These are phyloP conservation scores for Phytophthora melonis DNA, from an alignment of 352 stramenopile genomes.

Conservation along the genomic window DNA sequence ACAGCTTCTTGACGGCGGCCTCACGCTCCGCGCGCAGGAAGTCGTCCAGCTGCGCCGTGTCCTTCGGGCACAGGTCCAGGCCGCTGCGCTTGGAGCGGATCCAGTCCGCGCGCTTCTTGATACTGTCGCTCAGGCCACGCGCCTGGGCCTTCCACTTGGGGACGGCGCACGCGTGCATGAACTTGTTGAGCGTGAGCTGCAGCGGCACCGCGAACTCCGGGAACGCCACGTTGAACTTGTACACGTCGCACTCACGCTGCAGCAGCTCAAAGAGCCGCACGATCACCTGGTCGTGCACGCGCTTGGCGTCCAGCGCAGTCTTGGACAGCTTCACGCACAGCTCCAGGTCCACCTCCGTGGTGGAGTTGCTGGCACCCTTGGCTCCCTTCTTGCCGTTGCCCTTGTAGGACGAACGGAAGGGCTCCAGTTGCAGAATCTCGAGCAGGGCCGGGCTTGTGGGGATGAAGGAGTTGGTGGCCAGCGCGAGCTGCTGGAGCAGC, in stretches of 20 bases:
- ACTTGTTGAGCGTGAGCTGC: slow-evolving; percentile 90
- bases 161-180: slow-evolving; percentile 82
- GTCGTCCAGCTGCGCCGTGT: slow-evolving; percentile 86
- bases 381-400: slow-evolving; percentile 50
- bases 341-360: slow-evolving; percentile 72
- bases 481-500: slow-evolving; percentile 96
- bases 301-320: slow-evolving; percentile 85
- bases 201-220: slow-evolving; percentile 95
- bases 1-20: slow-evolving; percentile 87
- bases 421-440: slow-evolving; percentile 93
- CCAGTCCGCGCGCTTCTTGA: slow-evolving; percentile 81
- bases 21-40: slow-evolving; percentile 88
- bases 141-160: slow-evolving; percentile 84
- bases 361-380: slow-evolving; percentile 40
- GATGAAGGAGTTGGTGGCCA: slow-evolving; percentile 95
- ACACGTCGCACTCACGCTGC: slow-evolving; percentile 95
- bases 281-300: slow-evolving; percentile 92
- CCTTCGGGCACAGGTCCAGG: slow-evolving; percentile 89
- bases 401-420: slow-evolving; percentile 91
- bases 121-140: slow-evolving; percentile 66
- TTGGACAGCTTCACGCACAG: slow-evolving; percentile 94
- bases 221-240: slow-evolving; percentile 96
- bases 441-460: slow-evolving; percentile 95
- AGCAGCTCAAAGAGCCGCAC: slow-evolving; percentile 95
- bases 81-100: slow-evolving; percentile 93